These are phyloP conservation scores for Davidsoniella virescens DNA, from an alignment of 2,329 filamentous ascomycete genomes.

Conservation along the genomic window DNA sequence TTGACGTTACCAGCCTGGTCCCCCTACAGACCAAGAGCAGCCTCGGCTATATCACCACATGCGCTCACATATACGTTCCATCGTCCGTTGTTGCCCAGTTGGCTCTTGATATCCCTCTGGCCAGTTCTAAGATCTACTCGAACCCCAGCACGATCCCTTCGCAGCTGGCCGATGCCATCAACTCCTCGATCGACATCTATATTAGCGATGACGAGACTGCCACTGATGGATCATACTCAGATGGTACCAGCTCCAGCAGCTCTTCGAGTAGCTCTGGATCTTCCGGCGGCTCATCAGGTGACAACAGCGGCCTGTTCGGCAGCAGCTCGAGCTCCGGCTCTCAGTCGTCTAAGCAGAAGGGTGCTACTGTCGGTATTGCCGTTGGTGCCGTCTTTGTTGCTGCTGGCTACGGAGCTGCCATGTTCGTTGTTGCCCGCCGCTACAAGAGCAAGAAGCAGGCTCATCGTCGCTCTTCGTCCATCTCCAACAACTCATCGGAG, in stretches of 20 bases:
- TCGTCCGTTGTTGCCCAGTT: slow-evolving; percentile 51
- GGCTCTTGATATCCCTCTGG: slow-evolving; percentile 50
- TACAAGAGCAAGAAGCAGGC: slow-evolving; percentile 75
- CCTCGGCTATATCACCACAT: slow-evolving; percentile 67
- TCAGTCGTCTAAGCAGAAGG: slow-evolving; percentile 41
- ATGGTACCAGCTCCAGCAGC: not conserved
- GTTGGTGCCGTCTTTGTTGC: slow-evolving; percentile 63
- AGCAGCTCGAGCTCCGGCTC: slow-evolving; percentile 25
- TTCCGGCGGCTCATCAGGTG: slow-evolving; percentile 4
- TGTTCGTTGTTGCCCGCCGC: slow-evolving; percentile 81
- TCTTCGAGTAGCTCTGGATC: not conserved
- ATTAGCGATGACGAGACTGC: slow-evolving; percentile 27
- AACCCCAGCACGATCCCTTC: slow-evolving; percentile 48
- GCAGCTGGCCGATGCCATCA: slow-evolving; percentile 65
- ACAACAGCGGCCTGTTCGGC: slow-evolving; percentile 15
- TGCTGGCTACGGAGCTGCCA: slow-evolving; percentile 78
- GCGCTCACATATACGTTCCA: slow-evolving; percentile 54
- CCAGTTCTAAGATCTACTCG: slow-evolving; percentile 59
- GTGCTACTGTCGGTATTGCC: slow-evolving; percentile 53
- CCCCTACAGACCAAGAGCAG: slow-evolving; percentile 56
- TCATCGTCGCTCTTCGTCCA: slow-evolving; percentile 62
- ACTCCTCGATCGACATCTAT: slow-evolving; percentile 59
- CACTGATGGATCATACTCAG: slow-evolving; percentile 23
- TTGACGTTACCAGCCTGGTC: slow-evolving; percentile 54
- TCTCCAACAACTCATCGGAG: slow-evolving; percentile 38